Conservation (phyloP, 345 rosid species). For the Alliaria petiolata region DNA sequence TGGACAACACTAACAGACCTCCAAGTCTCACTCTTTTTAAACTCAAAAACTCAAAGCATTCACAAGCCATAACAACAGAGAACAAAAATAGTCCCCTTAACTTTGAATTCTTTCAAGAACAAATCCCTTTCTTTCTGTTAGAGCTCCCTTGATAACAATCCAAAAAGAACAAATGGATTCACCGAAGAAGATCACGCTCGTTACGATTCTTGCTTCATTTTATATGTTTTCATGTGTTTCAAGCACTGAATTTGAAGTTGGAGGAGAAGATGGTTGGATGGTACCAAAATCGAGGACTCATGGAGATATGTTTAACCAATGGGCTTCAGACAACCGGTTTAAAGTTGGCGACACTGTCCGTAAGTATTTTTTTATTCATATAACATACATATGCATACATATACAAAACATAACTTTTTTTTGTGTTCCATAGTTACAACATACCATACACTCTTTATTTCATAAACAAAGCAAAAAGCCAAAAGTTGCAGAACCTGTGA, state of each 20-base stretch:
- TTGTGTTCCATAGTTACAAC: neutral
- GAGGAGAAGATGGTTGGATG: slow-evolving; percentile 65
- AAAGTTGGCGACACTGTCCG: slow-evolving; percentile 56
- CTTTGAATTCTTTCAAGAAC: neutral
- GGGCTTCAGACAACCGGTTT: slow-evolving; percentile 82
- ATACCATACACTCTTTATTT: slow-evolving; percentile 22
- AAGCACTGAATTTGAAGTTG: slow-evolving; percentile 51
- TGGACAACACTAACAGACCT: slow-evolving; percentile 25
- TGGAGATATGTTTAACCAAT: slow-evolving; percentile 51
- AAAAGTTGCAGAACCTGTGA: slow-evolving; percentile 13
- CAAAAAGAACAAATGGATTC: slow-evolving; percentile 27
- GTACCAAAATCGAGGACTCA: slow-evolving; percentile 47
- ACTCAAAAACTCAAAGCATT: slow-evolving; percentile 9
- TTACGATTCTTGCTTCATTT: slow-evolving; percentile 1
- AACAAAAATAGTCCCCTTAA: neutral
- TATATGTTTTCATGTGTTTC: slow-evolving; percentile 23
- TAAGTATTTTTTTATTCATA: slow-evolving; percentile 36
- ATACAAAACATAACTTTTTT: too few relatives aligned
- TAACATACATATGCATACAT: too few relatives aligned
- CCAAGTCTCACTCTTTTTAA: slow-evolving; percentile 27
- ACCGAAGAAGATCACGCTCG: neutral
- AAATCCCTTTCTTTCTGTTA: neutral
- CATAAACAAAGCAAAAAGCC: slow-evolving; percentile 18
- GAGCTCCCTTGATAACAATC: slow-evolving; percentile 25
- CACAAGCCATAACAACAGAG: neutral